A percentile compares a stretch with the other conserved stretches of the same genome.
Evolutionary conservation across 306 rosid genomes (phyloP).

Genomic region (Leucaena leucocephala): DNA sequence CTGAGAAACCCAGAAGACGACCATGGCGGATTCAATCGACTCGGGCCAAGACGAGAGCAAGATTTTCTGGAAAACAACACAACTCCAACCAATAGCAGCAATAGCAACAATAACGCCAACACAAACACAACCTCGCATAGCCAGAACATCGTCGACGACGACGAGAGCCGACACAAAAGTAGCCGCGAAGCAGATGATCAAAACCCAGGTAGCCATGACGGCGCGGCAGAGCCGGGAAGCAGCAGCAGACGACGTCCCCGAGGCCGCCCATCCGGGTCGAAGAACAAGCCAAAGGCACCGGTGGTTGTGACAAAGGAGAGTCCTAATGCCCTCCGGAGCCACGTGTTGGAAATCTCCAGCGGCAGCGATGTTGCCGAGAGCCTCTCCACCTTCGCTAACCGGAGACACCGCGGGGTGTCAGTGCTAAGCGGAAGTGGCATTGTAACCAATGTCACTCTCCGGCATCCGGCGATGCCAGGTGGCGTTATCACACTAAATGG

Average conservation of each 20-base stretch:
- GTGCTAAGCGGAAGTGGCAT: conserved; percentile 75
- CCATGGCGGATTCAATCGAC: conserved; percentile 24
- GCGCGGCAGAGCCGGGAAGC: conserved; percentile 44
- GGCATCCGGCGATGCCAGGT: conserved; percentile 64
- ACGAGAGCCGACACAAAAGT: conserved; percentile 42
- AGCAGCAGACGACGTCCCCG: conserved; percentile 61
- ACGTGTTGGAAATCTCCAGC: conserved; percentile 66
- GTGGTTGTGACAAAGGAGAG: conserved; percentile 66
- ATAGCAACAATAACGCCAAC: conserved; percentile 40
- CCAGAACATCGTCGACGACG: conserved; percentile 41
- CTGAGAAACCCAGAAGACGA: conserved; percentile 54
- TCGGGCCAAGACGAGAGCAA: conserved; percentile 40
- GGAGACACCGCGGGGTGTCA: conserved; percentile 81
- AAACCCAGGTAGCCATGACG: conserved; percentile 43
- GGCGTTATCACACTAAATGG: conserved; percentile 63
- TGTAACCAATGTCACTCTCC: conserved; percentile 68
- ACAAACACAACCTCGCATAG: conserved; percentile 44
- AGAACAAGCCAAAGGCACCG: conserved; percentile 79
- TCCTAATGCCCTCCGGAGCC: conserved; percentile 83
- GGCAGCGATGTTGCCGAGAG: conserved; percentile 69
- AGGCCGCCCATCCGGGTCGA: conserved; percentile 87
- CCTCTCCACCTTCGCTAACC: conserved; percentile 64
- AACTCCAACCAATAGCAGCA: conserved; percentile 35
- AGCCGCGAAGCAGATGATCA: conserved; percentile 31
- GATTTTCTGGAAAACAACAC: conserved; percentile 36